Evolutionary conservation across 139 green algal genomes (phyloP).

Genomic region (Chlamydomonas sp.): DNA sequence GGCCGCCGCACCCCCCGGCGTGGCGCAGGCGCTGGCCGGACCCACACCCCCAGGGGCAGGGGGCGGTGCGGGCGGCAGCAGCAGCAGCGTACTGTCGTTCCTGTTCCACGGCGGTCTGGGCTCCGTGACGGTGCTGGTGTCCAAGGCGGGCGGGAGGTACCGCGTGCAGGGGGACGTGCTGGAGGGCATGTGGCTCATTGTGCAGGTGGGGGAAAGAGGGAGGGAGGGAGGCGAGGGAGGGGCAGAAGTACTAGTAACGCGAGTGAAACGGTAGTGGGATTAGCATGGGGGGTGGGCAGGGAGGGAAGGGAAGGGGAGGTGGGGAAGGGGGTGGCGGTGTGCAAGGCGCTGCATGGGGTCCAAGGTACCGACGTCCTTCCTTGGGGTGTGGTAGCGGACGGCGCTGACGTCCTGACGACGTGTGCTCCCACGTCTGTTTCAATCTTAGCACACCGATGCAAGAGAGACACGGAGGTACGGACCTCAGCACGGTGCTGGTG

Average conservation of each 20-base stretch:
- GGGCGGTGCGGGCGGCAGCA: neutral
- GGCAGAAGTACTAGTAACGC: no score
- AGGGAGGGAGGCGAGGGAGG: neutral
- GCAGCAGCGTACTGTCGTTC: slow-evolving; percentile 65
- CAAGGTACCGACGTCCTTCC: no score
- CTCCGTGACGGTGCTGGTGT: slow-evolving; percentile 75
- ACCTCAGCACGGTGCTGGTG: no score
- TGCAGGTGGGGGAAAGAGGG: slow-evolving; percentile 1
- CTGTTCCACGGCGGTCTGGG: slow-evolving; percentile 44
- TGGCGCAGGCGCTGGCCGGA: slow-evolving; percentile 33
- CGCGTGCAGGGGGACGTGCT: slow-evolving; percentile 69
- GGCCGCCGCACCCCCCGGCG: slow-evolving; percentile 14
- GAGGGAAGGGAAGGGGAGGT: neutral
- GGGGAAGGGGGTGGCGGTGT: neutral
- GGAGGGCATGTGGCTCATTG: slow-evolving; percentile 70
- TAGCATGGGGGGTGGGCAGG: neutral
- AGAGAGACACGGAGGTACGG: no score
- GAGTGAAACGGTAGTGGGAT: neutral
- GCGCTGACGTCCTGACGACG: no score
- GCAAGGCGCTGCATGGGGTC: no score
- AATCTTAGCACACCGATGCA: no score
- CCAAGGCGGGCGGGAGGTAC: slow-evolving; percentile 67
- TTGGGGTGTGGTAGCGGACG: no score
- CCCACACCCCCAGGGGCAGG: slow-evolving; percentile 1
- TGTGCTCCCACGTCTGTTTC: neutral